Evolutionary conservation across 2,329 filamentous ascomycete species (phyloP).

Genomic region (Penicillium sp.): DNA sequence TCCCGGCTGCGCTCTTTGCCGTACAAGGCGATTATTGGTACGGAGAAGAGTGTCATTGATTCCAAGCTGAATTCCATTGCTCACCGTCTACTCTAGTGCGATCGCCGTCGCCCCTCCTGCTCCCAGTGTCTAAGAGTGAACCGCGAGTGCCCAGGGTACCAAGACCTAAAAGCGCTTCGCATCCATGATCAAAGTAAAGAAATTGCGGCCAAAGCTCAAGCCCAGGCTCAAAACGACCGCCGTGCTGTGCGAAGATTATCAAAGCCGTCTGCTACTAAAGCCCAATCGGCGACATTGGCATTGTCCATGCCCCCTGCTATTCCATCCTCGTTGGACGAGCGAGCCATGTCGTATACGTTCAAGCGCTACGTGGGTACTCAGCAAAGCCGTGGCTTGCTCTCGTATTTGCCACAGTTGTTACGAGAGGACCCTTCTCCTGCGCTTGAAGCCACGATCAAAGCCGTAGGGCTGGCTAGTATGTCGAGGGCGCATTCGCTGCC

Average conservation of each 20-base stretch:
- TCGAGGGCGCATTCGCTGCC: constrained; percentile 8
- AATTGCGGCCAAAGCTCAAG: constrained; percentile 16
- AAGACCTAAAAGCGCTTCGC: constrained; percentile 18
- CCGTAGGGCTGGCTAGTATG: constrained; percentile 17
- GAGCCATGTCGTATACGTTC: constrained; percentile 10
- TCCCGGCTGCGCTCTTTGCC: background rate
- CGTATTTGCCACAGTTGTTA: constrained; percentile 11
- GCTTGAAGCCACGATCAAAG: constrained; percentile 13
- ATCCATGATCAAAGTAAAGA: constrained; percentile 27
- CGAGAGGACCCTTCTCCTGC: constrained; percentile 7
- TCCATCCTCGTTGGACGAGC: constrained; percentile 10
- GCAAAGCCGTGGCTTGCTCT: constrained; percentile 11
- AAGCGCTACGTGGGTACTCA: constrained; percentile 12
- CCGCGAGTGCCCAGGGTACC: constrained; percentile 25
- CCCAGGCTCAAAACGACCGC: background rate
- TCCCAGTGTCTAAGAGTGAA: constrained; percentile 23
- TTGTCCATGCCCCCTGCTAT: background rate
- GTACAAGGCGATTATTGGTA: background rate
- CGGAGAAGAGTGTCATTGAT: background rate
- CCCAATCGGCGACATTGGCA: background rate
- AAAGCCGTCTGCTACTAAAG: background rate
- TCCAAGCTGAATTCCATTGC: background rate
- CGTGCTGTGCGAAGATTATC: background rate
- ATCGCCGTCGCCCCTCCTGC: constrained; percentile 24
- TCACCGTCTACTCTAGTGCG: constrained; percentile 19